Evolutionary conservation across 1,284 basidiomycete species (phyloP), one percentile per base, ranked within the genome.

Genomic region (Lentinula novae-zelandiae): DNA sequence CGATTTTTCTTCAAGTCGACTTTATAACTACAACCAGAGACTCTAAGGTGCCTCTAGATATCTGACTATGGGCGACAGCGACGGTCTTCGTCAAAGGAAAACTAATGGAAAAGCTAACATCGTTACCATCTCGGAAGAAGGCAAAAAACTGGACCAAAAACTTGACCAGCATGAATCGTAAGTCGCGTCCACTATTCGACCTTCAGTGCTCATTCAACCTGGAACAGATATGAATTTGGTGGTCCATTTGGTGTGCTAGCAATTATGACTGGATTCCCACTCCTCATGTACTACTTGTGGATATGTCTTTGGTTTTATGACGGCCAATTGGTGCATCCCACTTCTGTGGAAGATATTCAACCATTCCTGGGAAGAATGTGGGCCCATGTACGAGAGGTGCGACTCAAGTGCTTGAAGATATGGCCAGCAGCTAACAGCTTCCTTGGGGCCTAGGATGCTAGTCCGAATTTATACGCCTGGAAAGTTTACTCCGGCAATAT

Each of bases 251-350:
- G 97, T 53, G 94, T 96, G 48, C 76, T 87, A 9, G 91, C 90
- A 34, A 98, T 99, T 81, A 99, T 99, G 92, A 82, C 89, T 34
- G 87, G 92, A 57, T 99, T 99, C 75, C 96, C 96, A 0, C 74
- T 88, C 42, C 81, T 93, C 64, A 94, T 95, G 96, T 98, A 98
- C 77, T 99, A 99, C 78, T 86, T 99, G 67, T 98, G 95, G 93
- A 94, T 95, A 67, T 99, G 97, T 71, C 82, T 98, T 44, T 95
- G 92, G 86, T 97, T 95, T 76, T 96, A 98, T 73, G 90, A 98
- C 67, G 96, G 96, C 58, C 81, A 84, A 67, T 79, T 97, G 48
- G 86, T 92, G n/a, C 76, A 84, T 66, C 95, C 95, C 0, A 78
- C 76, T 36, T 90, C 91, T 10, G 61, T 86, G 22, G 83, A 84